Evolutionary conservation across 2,329 filamentous ascomycete species (phyloP), one percentile per base, ranked within the genome.

Genomic region (Paraconiothyrium sp.): DNA sequence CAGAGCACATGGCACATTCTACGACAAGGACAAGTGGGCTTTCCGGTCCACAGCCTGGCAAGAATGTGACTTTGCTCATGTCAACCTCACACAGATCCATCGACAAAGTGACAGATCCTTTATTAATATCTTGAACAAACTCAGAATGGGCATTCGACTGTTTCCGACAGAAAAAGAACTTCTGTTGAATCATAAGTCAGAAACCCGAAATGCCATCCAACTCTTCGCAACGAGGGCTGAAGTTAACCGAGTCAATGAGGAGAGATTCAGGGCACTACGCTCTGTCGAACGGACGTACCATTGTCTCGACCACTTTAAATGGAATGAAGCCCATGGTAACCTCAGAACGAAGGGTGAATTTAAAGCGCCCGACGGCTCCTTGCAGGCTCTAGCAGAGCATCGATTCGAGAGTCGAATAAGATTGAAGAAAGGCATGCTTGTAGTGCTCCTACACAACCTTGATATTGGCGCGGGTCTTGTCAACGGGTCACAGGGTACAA

Each of bases 21-120:
- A 67, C 4, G 82, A 86, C 27, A 74, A 72, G 14, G 83, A 89
- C 10, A 88, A 87, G 66, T 90, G 86, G 85, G 88, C 87, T 0
- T 90, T 90, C 65, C 77, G 80, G 20, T 88, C 85, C 64, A 59
- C 73, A 1, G 83, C 82, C 0, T 90, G 88, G 88, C 61, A 58
- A 70, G 71, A 84, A 48, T 86, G 85, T 63, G 66, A 83, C 1
- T 89, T 90, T 67, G 72, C 71, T 1, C 80, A 86, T 59, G 76
- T 88, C 1, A 79, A 86, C 9, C 78, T 90, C 0, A 82, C 76
- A 1, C 78, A 82, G 4, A 85, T 90, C 4, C 85, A 88, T 67
- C 83, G 88, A 4, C 88, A 90, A 61, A 82, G 69, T 7, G 87
- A 90, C 62, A 59, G 72, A 41, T 67, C 68, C 0, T 89, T 89